Evolutionary conservation across 495 filamentous ascomycete genomes (phyloP).

Genomic region (Barbatosphaeria neglecta): DNA sequence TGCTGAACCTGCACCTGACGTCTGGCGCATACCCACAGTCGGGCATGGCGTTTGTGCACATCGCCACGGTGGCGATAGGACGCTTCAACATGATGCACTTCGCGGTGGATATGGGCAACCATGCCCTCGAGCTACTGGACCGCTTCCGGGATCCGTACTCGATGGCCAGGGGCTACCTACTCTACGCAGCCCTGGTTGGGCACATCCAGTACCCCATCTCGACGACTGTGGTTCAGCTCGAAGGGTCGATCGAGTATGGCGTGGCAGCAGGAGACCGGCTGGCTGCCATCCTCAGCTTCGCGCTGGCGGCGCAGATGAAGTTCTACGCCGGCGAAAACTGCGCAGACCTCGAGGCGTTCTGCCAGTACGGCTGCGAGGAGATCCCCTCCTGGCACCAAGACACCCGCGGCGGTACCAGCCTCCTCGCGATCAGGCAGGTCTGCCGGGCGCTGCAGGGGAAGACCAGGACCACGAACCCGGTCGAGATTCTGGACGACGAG

Average conservation of each 20-base stretch:
- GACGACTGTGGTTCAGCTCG: constrained; percentile 48
- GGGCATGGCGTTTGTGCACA: constrained; percentile 62
- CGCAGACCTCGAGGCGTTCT: constrained; percentile 61
- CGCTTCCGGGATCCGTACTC: constrained; percentile 57
- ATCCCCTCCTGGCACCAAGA: constrained; percentile 63
- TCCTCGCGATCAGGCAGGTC: constrained; percentile 61
- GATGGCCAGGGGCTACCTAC: constrained; percentile 55
- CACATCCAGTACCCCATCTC: constrained; percentile 57
- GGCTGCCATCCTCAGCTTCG: constrained; percentile 62
- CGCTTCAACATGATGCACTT: constrained; percentile 65
- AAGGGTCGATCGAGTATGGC: constrained; percentile 58
- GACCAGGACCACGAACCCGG: constrained; percentile 45
- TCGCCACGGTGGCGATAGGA: constrained; percentile 59
- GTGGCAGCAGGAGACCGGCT: constrained; percentile 63
- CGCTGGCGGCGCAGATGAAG: constrained; percentile 55
- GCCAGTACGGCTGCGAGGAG: constrained; percentile 63
- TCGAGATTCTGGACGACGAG: constrained; percentile 58
- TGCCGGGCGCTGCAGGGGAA: constrained; percentile 76
- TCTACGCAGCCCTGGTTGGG: constrained; percentile 62
- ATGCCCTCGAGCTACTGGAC: constrained; percentile 56
- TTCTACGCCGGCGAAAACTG: constrained; percentile 68
- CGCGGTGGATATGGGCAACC: constrained; percentile 49
- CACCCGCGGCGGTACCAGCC: constrained; percentile 64
- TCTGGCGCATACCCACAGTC: constrained; percentile 61
- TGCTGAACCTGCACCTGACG: constrained; percentile 56